A percentile compares a stretch with the other conserved stretches of the same genome.
Conservation (phyloP, 1,139 yeast species). For the Blastobotrys ciferrii region DNA sequence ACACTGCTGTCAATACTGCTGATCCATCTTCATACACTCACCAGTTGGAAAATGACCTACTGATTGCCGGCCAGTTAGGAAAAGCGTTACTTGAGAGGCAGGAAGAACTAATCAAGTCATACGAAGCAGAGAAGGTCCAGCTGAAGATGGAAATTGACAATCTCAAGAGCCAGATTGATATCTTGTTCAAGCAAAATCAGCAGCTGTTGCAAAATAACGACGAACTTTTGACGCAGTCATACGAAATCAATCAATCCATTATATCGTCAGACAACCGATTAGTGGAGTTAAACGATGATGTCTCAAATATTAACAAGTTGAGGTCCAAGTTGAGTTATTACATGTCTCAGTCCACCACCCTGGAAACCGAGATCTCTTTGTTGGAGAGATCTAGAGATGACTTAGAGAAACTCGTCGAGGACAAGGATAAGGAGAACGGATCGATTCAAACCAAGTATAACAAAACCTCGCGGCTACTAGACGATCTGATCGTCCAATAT, state of each 20-base stretch:
- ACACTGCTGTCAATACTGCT: background rate
- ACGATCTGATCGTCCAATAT: conserved; percentile 5
- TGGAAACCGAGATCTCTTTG: conserved; percentile 8
- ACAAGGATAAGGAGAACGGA: conserved; percentile 3
- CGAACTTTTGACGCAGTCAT: background rate
- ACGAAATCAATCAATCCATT: conserved; percentile 1
- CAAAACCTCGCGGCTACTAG: background rate
- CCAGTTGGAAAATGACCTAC: conserved; percentile 1
- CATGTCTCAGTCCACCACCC: conserved; percentile 7
- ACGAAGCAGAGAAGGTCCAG: background rate
- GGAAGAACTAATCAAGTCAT: background rate
- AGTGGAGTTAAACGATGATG: background rate
- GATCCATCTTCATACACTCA: background rate
- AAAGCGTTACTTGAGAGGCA: conserved; percentile 2
- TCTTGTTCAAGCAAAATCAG: conserved; percentile 4
- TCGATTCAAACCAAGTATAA: conserved; percentile 1
- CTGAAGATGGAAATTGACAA: conserved; percentile 6
- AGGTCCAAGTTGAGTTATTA: conserved; percentile 4
- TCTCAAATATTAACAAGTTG: background rate
- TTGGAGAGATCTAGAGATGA: conserved; percentile 2
- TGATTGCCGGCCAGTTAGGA: conserved; percentile 3
- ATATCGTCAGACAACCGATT: background rate
- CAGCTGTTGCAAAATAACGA: conserved; percentile 1
- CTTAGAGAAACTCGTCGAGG: background rate
- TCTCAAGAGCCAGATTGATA: conserved; percentile 3